phyloP scores from a whole-genome alignment of 2,329 filamentous ascomycete genomes.

The Diaporthe vexans region DNA sequence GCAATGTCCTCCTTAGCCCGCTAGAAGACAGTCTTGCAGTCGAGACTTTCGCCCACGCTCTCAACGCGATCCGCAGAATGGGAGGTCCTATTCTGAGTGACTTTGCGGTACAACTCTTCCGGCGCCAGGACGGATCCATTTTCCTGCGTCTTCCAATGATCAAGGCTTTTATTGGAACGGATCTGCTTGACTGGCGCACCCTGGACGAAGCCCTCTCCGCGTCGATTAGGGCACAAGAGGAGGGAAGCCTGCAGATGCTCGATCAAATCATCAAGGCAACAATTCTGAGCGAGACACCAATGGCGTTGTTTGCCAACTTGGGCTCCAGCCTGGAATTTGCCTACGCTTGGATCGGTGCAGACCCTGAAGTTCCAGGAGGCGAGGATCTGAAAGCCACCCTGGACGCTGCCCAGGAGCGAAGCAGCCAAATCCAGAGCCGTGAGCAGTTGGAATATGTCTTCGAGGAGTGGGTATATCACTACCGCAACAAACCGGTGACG shows the following conservation, averaged over 20 bases:
- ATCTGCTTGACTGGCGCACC: constrained; percentile 73
- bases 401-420: constrained; percentile 56
- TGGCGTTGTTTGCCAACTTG: constrained; percentile 88
- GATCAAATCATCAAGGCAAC: constrained; percentile 83
- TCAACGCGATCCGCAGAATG: constrained; percentile 73
- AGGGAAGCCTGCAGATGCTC: constrained; percentile 83
- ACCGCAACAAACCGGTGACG: constrained; percentile 80
- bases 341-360: constrained; percentile 84
- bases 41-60: constrained; percentile 73
- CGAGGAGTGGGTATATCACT: constrained; percentile 92
- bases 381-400: constrained; percentile 79
- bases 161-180: constrained; percentile 69
- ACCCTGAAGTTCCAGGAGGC: constrained; percentile 74
- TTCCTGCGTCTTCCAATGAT: constrained; percentile 72
- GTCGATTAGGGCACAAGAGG: constrained; percentile 78
- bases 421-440: constrained; percentile 60
- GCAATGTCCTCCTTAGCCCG: constrained; percentile 67
- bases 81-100: constrained; percentile 67
- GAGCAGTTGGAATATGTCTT: constrained; percentile 94
- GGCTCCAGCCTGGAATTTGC: constrained; percentile 85
- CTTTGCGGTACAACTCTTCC: constrained; percentile 69
- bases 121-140: constrained; percentile 67
- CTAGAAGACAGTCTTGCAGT: constrained; percentile 69
- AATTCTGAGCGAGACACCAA: constrained; percentile 81
- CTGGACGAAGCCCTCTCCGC: constrained; percentile 82